Base-by-base conservation (phyloP, 2,329 filamentous ascomycete genomes). In the Venturiaceae sp. region DNA sequence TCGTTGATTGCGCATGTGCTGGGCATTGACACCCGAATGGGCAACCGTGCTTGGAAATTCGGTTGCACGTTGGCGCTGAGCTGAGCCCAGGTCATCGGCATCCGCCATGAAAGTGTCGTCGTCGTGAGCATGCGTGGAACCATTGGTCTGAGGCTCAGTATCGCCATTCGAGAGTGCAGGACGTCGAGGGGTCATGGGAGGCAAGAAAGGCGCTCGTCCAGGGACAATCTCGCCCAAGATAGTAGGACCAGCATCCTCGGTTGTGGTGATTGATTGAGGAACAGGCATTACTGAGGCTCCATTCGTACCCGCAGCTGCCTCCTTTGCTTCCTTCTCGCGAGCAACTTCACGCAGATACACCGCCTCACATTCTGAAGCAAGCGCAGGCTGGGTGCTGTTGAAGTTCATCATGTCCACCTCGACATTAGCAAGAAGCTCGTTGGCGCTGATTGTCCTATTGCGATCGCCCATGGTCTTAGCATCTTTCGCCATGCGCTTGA, bases 371-470 rank as follows among this genome's bases (percentile, higher is more conserved):
- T 94, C 86, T 1, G 76, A 73, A 41, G 87, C 77, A 34, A 87
- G 76, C 11, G 76, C 77, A 14, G 87, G 83, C 62, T 88, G 77
- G 7, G 72, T 80, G 44, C 79, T 77, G 66, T 90, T 86, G 59
- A 96, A 85, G 52, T 82, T 83, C 46, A 84, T 84, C 62, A 97
- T 87, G 72, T 97, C 92, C 34, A 97, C 92, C 69, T 96, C 91
- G 2, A 96, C 92, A 67, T 97, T 97, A 23, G 90, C 85, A 36
- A 92, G 77, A 65, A 99, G 84, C 73, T 99, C 94, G 60, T 95
- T 95, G 1, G 90, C 92, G 70, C 92, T 94, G 57, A 96, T 75
- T 1, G 86, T 84, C 41, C 90, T 81, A 62, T 95, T 88, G 65
- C 86, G 84, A 66, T 97, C 92, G n/a, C 87, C 89, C 60, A 85